phyloP scores from a whole-genome alignment of 228 moss, liverwort and hornwort genomes.

The Sphagnum fallax region DNA sequence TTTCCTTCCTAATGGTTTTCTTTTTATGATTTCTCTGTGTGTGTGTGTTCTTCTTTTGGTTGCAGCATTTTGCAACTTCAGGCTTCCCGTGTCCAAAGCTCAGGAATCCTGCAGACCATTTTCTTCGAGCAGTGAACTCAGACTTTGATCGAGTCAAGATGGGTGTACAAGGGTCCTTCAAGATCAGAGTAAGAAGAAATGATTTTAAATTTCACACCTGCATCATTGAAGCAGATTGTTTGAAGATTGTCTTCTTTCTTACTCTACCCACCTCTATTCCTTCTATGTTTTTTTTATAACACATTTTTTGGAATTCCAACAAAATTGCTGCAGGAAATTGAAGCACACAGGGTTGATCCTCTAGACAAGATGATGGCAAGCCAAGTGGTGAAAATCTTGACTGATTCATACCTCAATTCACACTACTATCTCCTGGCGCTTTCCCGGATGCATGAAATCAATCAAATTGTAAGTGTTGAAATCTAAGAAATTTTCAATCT shows the following conservation, averaged over 20 bases:
- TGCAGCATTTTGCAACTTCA: slow-evolving; percentile 33
- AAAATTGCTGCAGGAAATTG: slow-evolving; percentile 34
- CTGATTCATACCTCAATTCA: slow-evolving; percentile 38
- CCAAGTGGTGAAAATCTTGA: slow-evolving; percentile 35
- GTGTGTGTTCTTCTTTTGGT: too few species aligned
- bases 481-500: neutral
- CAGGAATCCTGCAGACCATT: slow-evolving; percentile 38
- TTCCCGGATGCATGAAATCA: slow-evolving; percentile 43
- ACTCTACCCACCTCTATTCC: neutral
- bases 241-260: neutral
- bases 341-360: slow-evolving; percentile 18
- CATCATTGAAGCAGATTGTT: neutral
- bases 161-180: slow-evolving; percentile 20
- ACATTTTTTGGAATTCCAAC: neutral
- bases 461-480: slow-evolving; percentile 21
- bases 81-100: slow-evolving; percentile 32
- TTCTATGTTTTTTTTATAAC: slow-evolving; percentile 18
- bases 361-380: slow-evolving; percentile 23
- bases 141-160: slow-evolving; percentile 42
- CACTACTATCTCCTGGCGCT: slow-evolving; percentile 32
- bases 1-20: too few species aligned
- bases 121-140: slow-evolving; percentile 37
- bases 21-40: too few species aligned
- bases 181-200: slow-evolving; percentile 5
- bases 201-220: neutral